phyloP scores from a whole-genome alignment of 2,329 filamentous ascomycete genomes.

The Bipolaris bicolor region DNA sequence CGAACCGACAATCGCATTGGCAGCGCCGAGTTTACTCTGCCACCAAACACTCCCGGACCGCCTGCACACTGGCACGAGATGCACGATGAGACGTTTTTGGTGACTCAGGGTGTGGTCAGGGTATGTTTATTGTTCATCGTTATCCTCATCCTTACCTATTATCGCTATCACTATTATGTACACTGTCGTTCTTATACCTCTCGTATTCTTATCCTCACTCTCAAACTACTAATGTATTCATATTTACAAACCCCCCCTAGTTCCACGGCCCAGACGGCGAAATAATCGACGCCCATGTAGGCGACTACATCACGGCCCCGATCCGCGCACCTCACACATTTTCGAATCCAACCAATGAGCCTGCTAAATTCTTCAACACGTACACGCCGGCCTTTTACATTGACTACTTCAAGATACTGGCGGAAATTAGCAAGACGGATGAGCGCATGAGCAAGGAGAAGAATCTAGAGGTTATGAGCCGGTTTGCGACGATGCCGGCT shows the following conservation, averaged over 20 bases:
- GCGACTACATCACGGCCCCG: constrained; percentile 63
- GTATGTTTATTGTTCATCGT: background rate
- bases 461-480: constrained; percentile 57
- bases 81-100: constrained; percentile 63
- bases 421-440: constrained; percentile 53
- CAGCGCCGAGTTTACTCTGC: constrained; percentile 57
- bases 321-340: constrained; percentile 63
- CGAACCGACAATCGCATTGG: constrained; percentile 58
- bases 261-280: constrained; percentile 57
- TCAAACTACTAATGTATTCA: too few species aligned
- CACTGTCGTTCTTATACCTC: too few species aligned
- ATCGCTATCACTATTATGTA: too few species aligned
- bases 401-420: constrained; percentile 62
- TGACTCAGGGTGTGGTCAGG: constrained; percentile 57
- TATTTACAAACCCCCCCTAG: background rate
- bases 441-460: constrained; percentile 57
- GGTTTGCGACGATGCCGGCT: constrained; percentile 58
- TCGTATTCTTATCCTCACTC: background rate
- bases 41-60: constrained; percentile 55
- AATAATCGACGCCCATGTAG: constrained; percentile 56
- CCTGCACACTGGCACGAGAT: constrained; percentile 63
- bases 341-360: constrained; percentile 60
- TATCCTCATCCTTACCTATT: background rate
- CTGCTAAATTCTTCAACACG: constrained; percentile 63
- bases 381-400: constrained; percentile 64